phyloP scores from a whole-genome alignment of 305 asterid species.

The Fraxinus baroniana region DNA sequence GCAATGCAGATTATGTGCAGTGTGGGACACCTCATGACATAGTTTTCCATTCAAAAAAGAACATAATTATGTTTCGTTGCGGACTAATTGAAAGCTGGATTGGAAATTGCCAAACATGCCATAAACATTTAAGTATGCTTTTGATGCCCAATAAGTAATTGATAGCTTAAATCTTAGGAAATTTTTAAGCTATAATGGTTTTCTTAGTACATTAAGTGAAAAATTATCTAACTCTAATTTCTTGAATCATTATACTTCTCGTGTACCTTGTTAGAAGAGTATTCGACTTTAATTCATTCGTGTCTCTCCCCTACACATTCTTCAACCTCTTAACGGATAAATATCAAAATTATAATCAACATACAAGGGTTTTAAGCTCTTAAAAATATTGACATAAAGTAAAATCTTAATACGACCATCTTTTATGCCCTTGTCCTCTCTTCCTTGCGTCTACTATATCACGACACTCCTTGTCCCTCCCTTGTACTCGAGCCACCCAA shows the following conservation, averaged over 20 bases:
- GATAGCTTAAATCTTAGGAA: background rate
- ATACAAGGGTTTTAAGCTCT: background rate
- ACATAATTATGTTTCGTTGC: background rate
- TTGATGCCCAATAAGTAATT: background rate
- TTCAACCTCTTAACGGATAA: background rate
- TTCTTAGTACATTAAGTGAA: background rate
- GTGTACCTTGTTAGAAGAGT: background rate
- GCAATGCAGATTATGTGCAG: background rate
- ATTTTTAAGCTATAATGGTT: background rate
- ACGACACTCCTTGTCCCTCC: background rate
- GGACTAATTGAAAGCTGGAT: background rate
- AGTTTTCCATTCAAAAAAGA: background rate
- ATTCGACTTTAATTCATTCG: background rate
- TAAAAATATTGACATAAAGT: too few species aligned
- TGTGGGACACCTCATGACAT: background rate
- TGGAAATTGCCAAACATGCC: background rate
- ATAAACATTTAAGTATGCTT: background rate
- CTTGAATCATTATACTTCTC: background rate
- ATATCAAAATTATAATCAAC: too few species aligned
- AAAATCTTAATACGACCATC: too few species aligned
- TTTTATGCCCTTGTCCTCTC: background rate
- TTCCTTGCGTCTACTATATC: background rate
- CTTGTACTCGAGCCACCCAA: background rate
- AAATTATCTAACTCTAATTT: too few species aligned
- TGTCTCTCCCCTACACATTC: background rate